Evolutionary conservation across 129 eudicot species (phyloP).

Genomic region (Escallonia herrerae): DNA sequence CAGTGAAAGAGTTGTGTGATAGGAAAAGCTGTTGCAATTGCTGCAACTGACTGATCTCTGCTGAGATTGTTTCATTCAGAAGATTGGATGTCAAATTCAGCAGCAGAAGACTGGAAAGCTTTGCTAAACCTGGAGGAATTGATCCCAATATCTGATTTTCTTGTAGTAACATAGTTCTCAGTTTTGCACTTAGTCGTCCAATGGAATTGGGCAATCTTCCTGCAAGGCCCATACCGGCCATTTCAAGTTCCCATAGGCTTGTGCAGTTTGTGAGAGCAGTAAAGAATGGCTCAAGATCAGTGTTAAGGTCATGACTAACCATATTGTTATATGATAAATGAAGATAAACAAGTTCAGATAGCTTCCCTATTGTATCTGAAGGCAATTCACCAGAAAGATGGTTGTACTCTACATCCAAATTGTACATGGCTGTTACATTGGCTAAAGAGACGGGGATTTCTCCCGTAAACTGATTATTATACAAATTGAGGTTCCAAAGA

Average conservation of each 20-base stretch:
- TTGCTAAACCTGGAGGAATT: slow-evolving; percentile 31
- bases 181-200: slow-evolving; percentile 10
- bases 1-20: slow-evolving; percentile 34
- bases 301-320: slow-evolving; percentile 11
- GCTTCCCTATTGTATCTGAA: slow-evolving; percentile 3
- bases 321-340: slow-evolving; percentile 9
- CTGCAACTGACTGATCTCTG: slow-evolving; percentile 26
- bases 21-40: slow-evolving; percentile 30
- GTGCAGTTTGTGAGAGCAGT: slow-evolving; percentile 7
- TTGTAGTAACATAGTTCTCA: slow-evolving; percentile 28
- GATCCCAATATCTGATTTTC: slow-evolving; percentile 42
- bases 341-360: not conserved
- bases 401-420: slow-evolving; percentile 15
- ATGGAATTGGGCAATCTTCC: slow-evolving; percentile 40
- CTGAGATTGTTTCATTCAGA: slow-evolving; percentile 34
- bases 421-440: not conserved
- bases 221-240: slow-evolving; percentile 25
- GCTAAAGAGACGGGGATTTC: slow-evolving; percentile 12
- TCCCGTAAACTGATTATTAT: slow-evolving; percentile 6
- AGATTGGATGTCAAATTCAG: slow-evolving; percentile 43
- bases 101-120: slow-evolving; percentile 25
- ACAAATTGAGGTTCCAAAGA: slow-evolving; percentile 10
- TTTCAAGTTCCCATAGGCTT: slow-evolving; percentile 6
- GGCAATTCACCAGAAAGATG: slow-evolving; percentile 15
- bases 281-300: slow-evolving; percentile 15